Base-by-base conservation (phyloP, 371 early-diverging fungal species). In the Mycotypha africana region DNA sequence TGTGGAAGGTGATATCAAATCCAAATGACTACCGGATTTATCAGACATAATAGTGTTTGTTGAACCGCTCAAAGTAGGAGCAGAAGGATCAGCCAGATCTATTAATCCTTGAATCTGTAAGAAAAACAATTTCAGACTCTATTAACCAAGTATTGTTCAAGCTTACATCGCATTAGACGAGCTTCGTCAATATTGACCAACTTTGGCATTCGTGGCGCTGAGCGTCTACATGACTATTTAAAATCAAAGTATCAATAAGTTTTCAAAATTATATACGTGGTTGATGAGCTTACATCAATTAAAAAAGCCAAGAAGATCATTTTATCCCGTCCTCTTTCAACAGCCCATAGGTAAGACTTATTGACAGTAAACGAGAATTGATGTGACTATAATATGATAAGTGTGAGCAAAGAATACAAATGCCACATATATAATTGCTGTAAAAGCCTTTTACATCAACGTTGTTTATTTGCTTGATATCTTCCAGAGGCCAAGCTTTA, bases 401-500 rank as follows among this genome's bases (percentile, higher is more conserved):
- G n/a, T n/a, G n/a, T n/a, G n/a, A n/a, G n/a, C n/a, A n/a, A n/a
- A 28, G 11, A 28, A 11, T 28, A 5, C 5, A 28, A 11, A 28
- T 28, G 28, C 28, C 28, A 28, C 5, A 33, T 14, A 26, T 17
- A 45, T 26, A 32, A 38, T 8, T 3, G 15, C 21, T 23, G 23
- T 8, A 1, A 39, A 25, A 14, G n/a, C 11, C 10, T 24, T 60
- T 60, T 77, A 79, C 78, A 58, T 81, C 81, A 32, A 81, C 55
- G 44, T 68, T 65, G 58, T 70, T 69, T 31, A 77, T 68, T 10
- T 69, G 69, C 38, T 60, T 69, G 31, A 81, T 72, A 46, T 81
- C 81, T 26, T 81, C 81, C 25, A 81, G 48, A 37, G 67, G 53
- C 81, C 81, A 81, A 3, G 70, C 62, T 51, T 74, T 81, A 39